Evolutionary conservation across 768 basidiomycete species (phyloP).

Genomic region (Roridomyces roridus): DNA sequence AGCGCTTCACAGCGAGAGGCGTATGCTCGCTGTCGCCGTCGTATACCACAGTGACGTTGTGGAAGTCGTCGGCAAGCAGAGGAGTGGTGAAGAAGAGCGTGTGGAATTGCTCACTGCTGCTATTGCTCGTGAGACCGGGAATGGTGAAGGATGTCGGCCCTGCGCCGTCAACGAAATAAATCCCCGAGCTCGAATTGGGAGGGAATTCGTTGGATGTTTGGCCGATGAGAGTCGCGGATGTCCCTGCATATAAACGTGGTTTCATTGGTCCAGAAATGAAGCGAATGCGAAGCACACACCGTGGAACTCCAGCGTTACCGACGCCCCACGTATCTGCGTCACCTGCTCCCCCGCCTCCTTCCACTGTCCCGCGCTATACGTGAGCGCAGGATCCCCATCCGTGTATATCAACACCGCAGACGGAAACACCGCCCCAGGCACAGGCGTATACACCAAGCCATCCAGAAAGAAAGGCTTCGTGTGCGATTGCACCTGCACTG

Average conservation of each 20-base stretch:
- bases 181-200: too few species aligned
- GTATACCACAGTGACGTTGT: conserved; percentile 27
- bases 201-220: too few species aligned
- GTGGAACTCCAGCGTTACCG: neutral
- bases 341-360: neutral
- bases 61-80: conserved; percentile 17
- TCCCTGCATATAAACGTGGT: neutral
- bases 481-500: conserved; percentile 29
- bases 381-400: conserved; percentile 2
- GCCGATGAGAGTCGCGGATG: too few species aligned
- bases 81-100: conserved; percentile 28
- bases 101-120: conserved; percentile 29
- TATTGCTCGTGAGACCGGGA: conserved; percentile 11
- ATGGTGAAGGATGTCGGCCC: conserved; percentile 26
- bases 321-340: neutral
- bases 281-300: too few species aligned
- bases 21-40: too few species aligned
- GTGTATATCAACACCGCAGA: conserved; percentile 2
- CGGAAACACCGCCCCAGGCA: neutral
- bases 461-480: conserved; percentile 35
- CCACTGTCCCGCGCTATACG: conserved; percentile 30
- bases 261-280: neutral
- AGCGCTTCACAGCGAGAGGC: conserved; percentile 27
- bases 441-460: conserved; percentile 31
- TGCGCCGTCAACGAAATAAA: neutral